Percentiles rank a stretch among this genome's conserved stretches.
These are phyloP conservation scores for Straminergon stramineum DNA, from an alignment of 225 moss, liverwort and hornwort genomes.

Conservation along the genomic window DNA sequence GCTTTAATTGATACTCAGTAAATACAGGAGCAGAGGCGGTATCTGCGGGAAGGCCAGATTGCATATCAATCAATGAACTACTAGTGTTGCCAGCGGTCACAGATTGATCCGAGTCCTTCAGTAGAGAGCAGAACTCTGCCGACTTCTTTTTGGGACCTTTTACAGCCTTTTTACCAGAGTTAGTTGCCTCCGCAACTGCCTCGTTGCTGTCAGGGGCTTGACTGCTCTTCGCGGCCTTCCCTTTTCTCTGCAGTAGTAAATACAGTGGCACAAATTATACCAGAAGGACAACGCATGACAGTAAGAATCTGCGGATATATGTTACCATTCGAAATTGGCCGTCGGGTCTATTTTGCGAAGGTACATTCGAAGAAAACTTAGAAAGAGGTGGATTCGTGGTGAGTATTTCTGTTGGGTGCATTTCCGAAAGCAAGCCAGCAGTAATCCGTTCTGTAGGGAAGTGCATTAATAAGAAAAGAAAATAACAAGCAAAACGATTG, in stretches of 20 bases:
- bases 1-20: slow-evolving; percentile 75
- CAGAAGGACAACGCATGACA: neutral
- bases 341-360: neutral
- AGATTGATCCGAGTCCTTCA: slow-evolving; percentile 47
- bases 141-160: slow-evolving; percentile 51
- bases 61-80: slow-evolving; percentile 27
- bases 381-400: neutral
- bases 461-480: neutral
- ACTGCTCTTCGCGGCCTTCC: slow-evolving; percentile 20
- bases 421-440: neutral
- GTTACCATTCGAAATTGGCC: neutral
- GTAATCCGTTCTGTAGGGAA: neutral
- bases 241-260: slow-evolving; percentile 32
- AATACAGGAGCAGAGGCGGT: slow-evolving; percentile 23
- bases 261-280: neutral
- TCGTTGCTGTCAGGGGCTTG: slow-evolving; percentile 20
- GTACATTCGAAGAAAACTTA: neutral
- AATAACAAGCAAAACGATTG: neutral
- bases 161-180: slow-evolving; percentile 27
- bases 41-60: slow-evolving; percentile 25
- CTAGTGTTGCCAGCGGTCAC: slow-evolving; percentile 21
- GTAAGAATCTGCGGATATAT: neutral
- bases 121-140: slow-evolving; percentile 45
- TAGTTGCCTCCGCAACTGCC: slow-evolving; percentile 16
- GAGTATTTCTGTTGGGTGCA: neutral